These are phyloP conservation scores for Trifolium dubium DNA, from an alignment of 306 rosid species.

Conservation along the genomic window DNA sequence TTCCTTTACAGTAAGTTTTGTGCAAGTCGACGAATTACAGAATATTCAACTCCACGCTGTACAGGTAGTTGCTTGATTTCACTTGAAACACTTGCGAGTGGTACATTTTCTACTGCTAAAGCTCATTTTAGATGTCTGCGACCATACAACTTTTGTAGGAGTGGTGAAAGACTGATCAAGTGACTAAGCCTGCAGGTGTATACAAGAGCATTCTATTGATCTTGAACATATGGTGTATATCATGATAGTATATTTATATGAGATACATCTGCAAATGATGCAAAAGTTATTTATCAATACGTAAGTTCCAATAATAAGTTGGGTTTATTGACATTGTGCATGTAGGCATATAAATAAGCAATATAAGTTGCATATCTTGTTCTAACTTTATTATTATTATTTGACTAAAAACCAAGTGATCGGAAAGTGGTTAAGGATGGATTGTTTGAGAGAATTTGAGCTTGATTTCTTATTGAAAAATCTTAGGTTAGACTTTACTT, in stretches of 20 bases:
- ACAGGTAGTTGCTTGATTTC: constrained; percentile 33
- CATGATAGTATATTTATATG: constrained; percentile 15
- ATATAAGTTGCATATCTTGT: constrained; percentile 18
- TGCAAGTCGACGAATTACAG: constrained; percentile 27
- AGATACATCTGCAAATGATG: constrained; percentile 13
- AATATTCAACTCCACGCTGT: background rate
- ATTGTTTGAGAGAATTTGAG: background rate
- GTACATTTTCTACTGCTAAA: constrained; percentile 26
- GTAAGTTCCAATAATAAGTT: constrained; percentile 23
- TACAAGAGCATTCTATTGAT: constrained; percentile 13
- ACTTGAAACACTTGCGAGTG: background rate
- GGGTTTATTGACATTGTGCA: constrained; percentile 12
- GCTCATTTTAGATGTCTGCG: constrained; percentile 18
- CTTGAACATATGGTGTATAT: constrained; percentile 33
- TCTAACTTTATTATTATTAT: constrained; percentile 17
- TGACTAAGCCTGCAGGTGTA: constrained; percentile 36
- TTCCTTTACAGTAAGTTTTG: constrained; percentile 61
- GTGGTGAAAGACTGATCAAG: constrained; percentile 26
- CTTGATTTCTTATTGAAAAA: background rate
- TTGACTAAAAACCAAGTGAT: background rate
- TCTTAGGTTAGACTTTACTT: background rate
- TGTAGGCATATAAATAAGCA: constrained; percentile 1
- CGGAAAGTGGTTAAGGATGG: background rate
- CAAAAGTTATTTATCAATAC: constrained; percentile 20
- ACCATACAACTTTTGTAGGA: constrained; percentile 23